These are phyloP conservation scores for Pichia membranifaciens DNA, from an alignment of 805 yeast genomes.

Conservation along the genomic window DNA sequence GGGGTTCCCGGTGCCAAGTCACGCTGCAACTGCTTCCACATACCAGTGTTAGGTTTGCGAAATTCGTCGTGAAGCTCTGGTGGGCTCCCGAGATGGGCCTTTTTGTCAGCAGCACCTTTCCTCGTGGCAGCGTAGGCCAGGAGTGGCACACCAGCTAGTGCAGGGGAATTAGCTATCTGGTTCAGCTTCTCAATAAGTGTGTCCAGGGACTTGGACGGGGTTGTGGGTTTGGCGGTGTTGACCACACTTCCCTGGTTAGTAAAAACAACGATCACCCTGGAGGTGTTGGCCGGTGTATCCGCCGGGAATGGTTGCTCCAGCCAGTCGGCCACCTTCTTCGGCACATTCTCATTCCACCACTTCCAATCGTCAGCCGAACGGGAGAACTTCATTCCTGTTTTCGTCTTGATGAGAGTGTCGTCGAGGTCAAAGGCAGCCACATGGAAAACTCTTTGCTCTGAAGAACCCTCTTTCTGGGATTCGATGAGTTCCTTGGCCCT, in stretches of 20 bases:
- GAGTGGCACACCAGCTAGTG: slow-evolving; percentile 22
- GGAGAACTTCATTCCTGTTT: slow-evolving; percentile 55
- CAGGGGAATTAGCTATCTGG: slow-evolving; percentile 25
- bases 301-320: slow-evolving; percentile 1
- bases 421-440: slow-evolving; percentile 80
- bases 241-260: slow-evolving; percentile 80
- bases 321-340: slow-evolving; percentile 19
- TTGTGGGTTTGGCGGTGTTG: slow-evolving; percentile 21
- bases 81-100: slow-evolving; percentile 15
- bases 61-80: slow-evolving; percentile 33
- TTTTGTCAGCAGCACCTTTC: slow-evolving; percentile 32
- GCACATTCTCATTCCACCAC: slow-evolving; percentile 36
- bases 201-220: slow-evolving; percentile 29
- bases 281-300: neutral
- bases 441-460: neutral
- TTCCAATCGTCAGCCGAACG: slow-evolving; percentile 68
- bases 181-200: slow-evolving; percentile 40
- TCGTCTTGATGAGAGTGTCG: slow-evolving; percentile 65
- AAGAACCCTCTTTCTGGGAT: neutral
- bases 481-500: neutral
- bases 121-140: slow-evolving; percentile 64
- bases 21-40: slow-evolving; percentile 54
- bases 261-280: slow-evolving; percentile 53
- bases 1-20: slow-evolving; percentile 28
- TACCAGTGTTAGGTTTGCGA: slow-evolving; percentile 76